Evolutionary conservation across 345 rosid genomes (phyloP).

Genomic region (Kernera saxatilis): DNA sequence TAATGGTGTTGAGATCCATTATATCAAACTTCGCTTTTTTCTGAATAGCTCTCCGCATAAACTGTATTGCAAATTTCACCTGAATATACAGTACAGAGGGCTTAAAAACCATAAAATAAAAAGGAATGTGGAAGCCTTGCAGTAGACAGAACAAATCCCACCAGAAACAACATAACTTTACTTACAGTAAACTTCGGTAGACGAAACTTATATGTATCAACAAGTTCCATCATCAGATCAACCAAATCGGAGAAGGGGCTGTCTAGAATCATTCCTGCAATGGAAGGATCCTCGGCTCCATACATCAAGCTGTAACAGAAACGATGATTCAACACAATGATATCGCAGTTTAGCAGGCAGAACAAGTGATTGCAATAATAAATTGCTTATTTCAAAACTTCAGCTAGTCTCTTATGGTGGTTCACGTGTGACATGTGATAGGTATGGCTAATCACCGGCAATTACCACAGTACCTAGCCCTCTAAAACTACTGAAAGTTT

Average conservation of each 20-base stretch:
- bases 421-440: background rate
- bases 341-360: background rate
- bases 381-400: background rate
- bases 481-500: background rate
- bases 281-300: constrained; percentile 93
- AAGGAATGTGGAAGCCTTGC: background rate
- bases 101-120: background rate
- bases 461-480: background rate
- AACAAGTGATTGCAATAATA: background rate
- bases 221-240: constrained; percentile 92
- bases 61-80: constrained; percentile 94
- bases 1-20: constrained; percentile 64
- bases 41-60: constrained; percentile 69
- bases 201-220: constrained; percentile 72
- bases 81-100: constrained; percentile 24
- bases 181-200: constrained; percentile 90
- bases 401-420: background rate
- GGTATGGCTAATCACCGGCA: background rate
- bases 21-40: constrained; percentile 89
- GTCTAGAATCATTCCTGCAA: constrained; percentile 93
- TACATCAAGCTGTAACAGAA: constrained; percentile 66
- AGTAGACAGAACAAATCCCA: background rate
- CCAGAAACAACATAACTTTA: constrained; percentile 5
- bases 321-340: background rate
- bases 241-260: constrained; percentile 91